Evolutionary conservation across 352 stramenopile genomes (phyloP).

Genomic region (Saprolegnia diclina): DNA sequence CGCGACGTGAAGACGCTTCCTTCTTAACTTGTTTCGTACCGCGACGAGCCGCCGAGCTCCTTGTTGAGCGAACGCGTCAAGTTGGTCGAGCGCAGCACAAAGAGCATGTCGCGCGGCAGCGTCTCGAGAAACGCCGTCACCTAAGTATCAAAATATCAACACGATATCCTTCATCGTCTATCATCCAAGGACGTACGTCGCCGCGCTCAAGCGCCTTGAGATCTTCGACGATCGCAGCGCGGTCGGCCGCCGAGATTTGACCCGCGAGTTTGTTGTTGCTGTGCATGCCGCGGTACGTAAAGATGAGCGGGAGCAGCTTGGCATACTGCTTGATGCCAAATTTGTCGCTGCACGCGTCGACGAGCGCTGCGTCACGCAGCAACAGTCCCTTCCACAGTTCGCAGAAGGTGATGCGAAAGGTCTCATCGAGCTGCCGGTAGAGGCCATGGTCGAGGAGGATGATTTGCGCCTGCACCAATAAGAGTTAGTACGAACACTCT

Average conservation of each 20-base stretch:
- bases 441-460: slow-evolving; percentile 97
- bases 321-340: slow-evolving; percentile 54
- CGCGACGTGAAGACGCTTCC: neutral
- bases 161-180: neutral
- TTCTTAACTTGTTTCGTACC: slow-evolving; percentile 31
- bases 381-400: slow-evolving; percentile 93
- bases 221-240: slow-evolving; percentile 47
- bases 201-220: slow-evolving; percentile 61
- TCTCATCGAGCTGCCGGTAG: slow-evolving; percentile 90
- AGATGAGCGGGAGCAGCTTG: slow-evolving; percentile 75
- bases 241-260: slow-evolving; percentile 64
- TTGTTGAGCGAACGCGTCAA: slow-evolving; percentile 89
- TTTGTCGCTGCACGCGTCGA: slow-evolving; percentile 50
- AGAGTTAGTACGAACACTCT: slow-evolving; percentile 22
- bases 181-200: slow-evolving; percentile 29
- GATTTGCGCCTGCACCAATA: slow-evolving; percentile 85
- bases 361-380: slow-evolving; percentile 77
- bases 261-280: slow-evolving; percentile 54
- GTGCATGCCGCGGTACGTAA: slow-evolving; percentile 77
- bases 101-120: slow-evolving; percentile 86
- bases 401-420: slow-evolving; percentile 93
- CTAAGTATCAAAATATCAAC: too few species aligned
- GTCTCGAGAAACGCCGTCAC: slow-evolving; percentile 78
- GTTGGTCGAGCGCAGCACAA: slow-evolving; percentile 88
- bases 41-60: slow-evolving; percentile 68